phyloP scores from a whole-genome alignment of 2,329 filamentous ascomycete species.

The Aspergillus uvarum region DNA sequence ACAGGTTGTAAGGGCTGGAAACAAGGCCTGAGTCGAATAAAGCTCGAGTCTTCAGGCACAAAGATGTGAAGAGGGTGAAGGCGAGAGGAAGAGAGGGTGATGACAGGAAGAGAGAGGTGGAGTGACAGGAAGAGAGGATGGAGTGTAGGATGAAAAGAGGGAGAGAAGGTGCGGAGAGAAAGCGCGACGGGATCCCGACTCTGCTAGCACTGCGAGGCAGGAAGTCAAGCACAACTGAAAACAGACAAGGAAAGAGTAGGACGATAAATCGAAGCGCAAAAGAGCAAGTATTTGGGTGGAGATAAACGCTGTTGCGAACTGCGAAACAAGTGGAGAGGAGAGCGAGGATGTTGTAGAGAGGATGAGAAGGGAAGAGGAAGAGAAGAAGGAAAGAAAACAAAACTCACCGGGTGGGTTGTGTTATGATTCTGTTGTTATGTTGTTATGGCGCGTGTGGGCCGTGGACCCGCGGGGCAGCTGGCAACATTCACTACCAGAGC shows the following conservation, averaged over 20 bases:
- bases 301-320: background rate
- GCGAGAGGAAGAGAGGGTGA: background rate
- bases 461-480: background rate
- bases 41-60: too few relatives aligned
- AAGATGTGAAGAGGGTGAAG: too few relatives aligned
- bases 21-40: background rate
- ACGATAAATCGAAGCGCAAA: background rate
- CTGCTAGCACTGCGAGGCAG: background rate
- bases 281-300: background rate
- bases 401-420: background rate
- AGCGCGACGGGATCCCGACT: background rate
- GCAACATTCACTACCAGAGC: constrained; percentile 15
- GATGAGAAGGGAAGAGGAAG: constrained; percentile 3
- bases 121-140: too few relatives aligned
- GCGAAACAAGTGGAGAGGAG: background rate
- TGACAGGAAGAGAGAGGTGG: background rate
- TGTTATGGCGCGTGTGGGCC: constrained; percentile 8
- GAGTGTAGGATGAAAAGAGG: background rate
- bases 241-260: background rate
- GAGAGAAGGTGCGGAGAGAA: background rate
- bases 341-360: constrained; percentile 9
- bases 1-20: background rate
- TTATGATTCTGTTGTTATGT: constrained; percentile 7
- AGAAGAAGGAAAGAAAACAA: constrained; percentile 7
- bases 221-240: background rate